These are phyloP conservation scores for Euphorbia peplus DNA, from an alignment of 345 rosid genomes.

Conservation along the genomic window DNA sequence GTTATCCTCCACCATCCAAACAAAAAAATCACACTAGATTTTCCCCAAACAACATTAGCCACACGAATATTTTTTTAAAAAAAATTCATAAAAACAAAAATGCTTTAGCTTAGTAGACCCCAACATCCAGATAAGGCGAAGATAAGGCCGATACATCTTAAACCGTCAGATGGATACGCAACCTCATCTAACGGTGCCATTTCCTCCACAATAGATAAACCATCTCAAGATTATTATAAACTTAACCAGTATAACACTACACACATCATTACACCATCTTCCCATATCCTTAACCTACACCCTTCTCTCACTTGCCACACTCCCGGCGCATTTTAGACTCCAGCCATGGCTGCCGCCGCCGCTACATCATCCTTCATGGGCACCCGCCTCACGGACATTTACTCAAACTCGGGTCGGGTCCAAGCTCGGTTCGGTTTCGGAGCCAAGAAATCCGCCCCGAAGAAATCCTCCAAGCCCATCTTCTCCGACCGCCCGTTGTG, in stretches of 20 bases:
- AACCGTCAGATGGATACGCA: constrained; percentile 73
- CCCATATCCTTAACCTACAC: background rate
- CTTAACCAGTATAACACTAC: constrained; percentile 10
- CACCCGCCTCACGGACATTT: constrained; percentile 44
- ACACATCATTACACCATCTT: background rate
- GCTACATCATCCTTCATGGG: constrained; percentile 61
- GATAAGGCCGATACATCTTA: constrained; percentile 44
- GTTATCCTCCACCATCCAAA: constrained; percentile 1
- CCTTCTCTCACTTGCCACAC: background rate
- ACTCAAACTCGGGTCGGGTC: constrained; percentile 39
- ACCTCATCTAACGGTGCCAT: constrained; percentile 46
- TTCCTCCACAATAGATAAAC: constrained; percentile 29
- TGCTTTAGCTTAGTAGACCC: constrained; percentile 22
- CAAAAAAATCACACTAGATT: constrained; percentile 1
- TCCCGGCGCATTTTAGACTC: constrained; percentile 42
- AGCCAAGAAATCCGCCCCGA: constrained; percentile 36
- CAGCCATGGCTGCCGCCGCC: constrained; percentile 50
- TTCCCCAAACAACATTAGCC: constrained; percentile 20
- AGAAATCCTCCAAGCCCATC: constrained; percentile 31
- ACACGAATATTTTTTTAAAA: background rate
- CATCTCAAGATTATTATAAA: constrained; percentile 10
- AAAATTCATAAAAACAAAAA: background rate
- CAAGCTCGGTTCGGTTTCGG: constrained; percentile 62
- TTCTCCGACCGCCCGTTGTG: constrained; percentile 50
- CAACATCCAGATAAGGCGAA: constrained; percentile 50